These are phyloP conservation scores for Crotalaria pallida DNA, from an alignment of 306 rosid genomes.

Conservation along the genomic window DNA sequence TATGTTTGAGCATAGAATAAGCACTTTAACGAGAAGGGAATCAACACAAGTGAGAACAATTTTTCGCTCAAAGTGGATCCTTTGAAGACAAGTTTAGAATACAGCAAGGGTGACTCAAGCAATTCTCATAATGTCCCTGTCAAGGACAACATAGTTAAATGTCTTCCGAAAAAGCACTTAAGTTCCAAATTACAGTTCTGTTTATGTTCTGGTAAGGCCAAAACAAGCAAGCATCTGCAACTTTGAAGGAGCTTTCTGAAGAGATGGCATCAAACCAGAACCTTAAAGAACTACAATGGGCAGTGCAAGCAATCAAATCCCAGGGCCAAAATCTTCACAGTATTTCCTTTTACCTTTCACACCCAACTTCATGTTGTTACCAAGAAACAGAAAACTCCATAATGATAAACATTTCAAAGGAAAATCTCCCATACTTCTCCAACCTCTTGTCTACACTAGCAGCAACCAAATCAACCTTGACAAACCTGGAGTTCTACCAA, in stretches of 20 bases:
- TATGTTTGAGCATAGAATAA: constrained; percentile 4
- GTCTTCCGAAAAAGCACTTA: constrained; percentile 1
- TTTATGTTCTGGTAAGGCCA: constrained; percentile 14
- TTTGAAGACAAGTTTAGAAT: constrained; percentile 41
- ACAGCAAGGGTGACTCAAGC: not conserved
- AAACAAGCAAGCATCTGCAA: constrained; percentile 13
- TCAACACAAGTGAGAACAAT: constrained; percentile 9
- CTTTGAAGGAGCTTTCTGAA: constrained; percentile 12
- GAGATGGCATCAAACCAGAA: constrained; percentile 64
- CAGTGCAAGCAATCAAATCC: constrained; percentile 43
- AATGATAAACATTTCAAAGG: constrained; percentile 55
- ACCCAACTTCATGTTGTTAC: constrained; percentile 54
- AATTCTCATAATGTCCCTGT: not conserved
- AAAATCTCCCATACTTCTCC: constrained; percentile 43
- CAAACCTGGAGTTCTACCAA: constrained; percentile 74
- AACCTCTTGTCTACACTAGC: constrained; percentile 46
- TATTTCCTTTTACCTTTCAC: constrained; percentile 80
- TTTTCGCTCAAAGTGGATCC: constrained; percentile 17
- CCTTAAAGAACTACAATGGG: constrained; percentile 56
- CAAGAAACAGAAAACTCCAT: constrained; percentile 83
- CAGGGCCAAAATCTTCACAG: constrained; percentile 48
- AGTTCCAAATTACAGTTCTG: not conserved
- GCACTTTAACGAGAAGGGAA: not conserved
- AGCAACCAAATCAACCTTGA: constrained; percentile 38
- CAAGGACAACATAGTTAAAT: constrained; percentile 12